Evolutionary conservation across 495 filamentous ascomycete genomes (phyloP), one percentile per base, ranked within the genome.

Genomic region (Xylaria grammica): DNA sequence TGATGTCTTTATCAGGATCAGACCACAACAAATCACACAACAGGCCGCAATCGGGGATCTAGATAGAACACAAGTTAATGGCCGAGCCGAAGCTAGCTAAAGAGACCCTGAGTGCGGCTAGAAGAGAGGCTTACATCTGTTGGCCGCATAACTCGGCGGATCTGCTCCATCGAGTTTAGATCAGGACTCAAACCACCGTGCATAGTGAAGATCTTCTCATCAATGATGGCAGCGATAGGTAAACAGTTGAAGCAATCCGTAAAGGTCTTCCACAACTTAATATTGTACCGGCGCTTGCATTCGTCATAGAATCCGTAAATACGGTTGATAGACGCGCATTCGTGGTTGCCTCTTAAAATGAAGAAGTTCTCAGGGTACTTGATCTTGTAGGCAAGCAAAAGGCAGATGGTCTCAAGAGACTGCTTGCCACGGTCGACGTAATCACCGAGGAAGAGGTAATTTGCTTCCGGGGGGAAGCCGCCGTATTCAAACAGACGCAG

Each of bases 141-240:
- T 57, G 95, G 95, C 65, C 95, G 89, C 95, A 99, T 99, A 65
- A 99, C 95, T 67, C 95, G 90, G 72, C 95, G 91, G 66, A 99
- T 99, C 81, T 99, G 95, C 83, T 99, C 95, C 95, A 99, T 99
- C 32, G 95, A 97, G 84, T 98, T 99, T 52, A 99, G 83, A 72
- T 99, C 95, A 29, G 95, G 95, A 74, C 95, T 97, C 73, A 99
- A 81, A 70, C 95, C 95, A 72, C 95, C 95, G 79, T 99, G 95
- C 95, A 99, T 99, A 65, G 95, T 99, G 86, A 99, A 98, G 72
- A 99, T 99, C 90, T 99, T 99, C 85, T 99, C 95, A 75, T 99
- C 95, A 72, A 99, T 99, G 78, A 99, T 99, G 61, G 95, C 95
- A n/a, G 95, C 95, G 78, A 99, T 99, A 32, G 95, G 95, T 74